Evolutionary conservation across 176 grass and related monocot genomes (phyloP).

Genomic region (Rhynchospora tenuis): DNA sequence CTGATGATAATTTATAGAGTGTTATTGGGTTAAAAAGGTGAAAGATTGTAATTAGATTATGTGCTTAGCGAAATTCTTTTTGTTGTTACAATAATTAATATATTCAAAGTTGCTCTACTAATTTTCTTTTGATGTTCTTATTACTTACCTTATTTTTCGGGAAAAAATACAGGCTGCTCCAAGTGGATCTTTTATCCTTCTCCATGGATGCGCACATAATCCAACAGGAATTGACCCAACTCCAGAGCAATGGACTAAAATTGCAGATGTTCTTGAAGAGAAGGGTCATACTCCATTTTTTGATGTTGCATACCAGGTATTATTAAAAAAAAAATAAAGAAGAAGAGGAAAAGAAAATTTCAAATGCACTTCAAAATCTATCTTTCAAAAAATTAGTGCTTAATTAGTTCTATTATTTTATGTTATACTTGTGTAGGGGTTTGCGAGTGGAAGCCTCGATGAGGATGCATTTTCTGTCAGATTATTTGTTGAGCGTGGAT

Average conservation of each 20-base stretch:
- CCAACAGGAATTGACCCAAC: conserved; percentile 97
- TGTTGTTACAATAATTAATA: not conserved
- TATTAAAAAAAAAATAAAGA: not conserved
- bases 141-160: conserved; percentile 16
- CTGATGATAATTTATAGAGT: too few species aligned
- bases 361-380: not conserved
- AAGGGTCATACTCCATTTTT: conserved; percentile 90
- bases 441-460: conserved; percentile 97
- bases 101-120: not conserved
- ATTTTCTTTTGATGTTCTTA: not conserved
- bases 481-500: conserved; percentile 78
- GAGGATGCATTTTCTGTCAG: conserved; percentile 85
- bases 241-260: conserved; percentile 76
- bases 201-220: conserved; percentile 96
- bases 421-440: conserved; percentile 47
- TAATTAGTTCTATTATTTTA: not conserved
- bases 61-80: not conserved
- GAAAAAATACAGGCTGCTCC: conserved; percentile 66
- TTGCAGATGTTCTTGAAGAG: conserved; percentile 84
- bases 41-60: not conserved
- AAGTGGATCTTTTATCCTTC: conserved; percentile 87
- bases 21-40: not conserved
- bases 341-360: not conserved
- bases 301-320: conserved; percentile 98
- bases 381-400: not conserved